Evolutionary conservation across 129 eudicot genomes (phyloP).

Genomic region (Centrapalus pauciflorus): DNA sequence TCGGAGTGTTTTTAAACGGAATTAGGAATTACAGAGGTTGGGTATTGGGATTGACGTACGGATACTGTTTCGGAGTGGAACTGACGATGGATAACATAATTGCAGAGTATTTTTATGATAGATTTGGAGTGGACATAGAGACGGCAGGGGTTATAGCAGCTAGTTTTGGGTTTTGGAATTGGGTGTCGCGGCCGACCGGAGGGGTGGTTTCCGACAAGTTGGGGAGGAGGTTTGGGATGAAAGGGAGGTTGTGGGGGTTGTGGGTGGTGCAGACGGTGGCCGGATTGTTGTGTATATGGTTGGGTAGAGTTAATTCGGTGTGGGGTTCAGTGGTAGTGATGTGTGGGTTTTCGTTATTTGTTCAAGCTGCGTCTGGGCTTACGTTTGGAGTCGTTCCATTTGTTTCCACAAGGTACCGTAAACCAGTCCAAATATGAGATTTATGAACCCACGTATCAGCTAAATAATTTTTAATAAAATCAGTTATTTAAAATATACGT

Average conservation of each 20-base stretch:
- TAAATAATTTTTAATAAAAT: not conserved
- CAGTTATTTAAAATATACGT: not conserved
- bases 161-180: slow-evolving; percentile 62
- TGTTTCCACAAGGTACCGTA: slow-evolving; percentile 68
- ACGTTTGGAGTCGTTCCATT: slow-evolving; percentile 77
- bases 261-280: slow-evolving; percentile 72
- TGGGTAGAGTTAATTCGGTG: slow-evolving; percentile 46
- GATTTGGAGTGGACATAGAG: slow-evolving; percentile 45
- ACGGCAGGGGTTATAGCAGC: slow-evolving; percentile 72
- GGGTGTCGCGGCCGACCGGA: slow-evolving; percentile 60
- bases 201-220: slow-evolving; percentile 64
- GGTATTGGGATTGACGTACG: slow-evolving; percentile 57
- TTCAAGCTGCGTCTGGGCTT: slow-evolving; percentile 78
- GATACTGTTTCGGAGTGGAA: slow-evolving; percentile 65
- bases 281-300: slow-evolving; percentile 52
- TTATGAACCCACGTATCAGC: not conserved
- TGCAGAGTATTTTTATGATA: slow-evolving; percentile 62
- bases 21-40: slow-evolving; percentile 64
- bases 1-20: slow-evolving; percentile 30
- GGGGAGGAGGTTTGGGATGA: slow-evolving; percentile 66
- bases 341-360: slow-evolving; percentile 60
- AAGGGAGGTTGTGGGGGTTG: slow-evolving; percentile 78
- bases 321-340: slow-evolving; percentile 56
- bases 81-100: slow-evolving; percentile 64
- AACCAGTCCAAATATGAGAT: too few relatives aligned